phyloP scores from a whole-genome alignment of 768 basidiomycete genomes.

The Psilocybe azurescens region DNA sequence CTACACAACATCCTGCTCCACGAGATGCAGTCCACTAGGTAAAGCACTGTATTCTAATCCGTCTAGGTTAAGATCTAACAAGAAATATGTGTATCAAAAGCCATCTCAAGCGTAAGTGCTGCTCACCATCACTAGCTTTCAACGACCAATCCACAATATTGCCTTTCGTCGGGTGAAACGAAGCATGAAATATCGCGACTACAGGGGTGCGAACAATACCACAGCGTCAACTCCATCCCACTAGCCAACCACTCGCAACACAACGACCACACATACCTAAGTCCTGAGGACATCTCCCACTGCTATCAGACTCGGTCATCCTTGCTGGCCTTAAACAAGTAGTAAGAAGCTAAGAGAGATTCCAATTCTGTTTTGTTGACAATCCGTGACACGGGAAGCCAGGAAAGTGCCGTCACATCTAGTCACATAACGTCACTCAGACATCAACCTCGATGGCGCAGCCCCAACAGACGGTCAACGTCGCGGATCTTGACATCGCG shows the following conservation, averaged over 20 bases:
- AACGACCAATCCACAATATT: slow-evolving; percentile 82
- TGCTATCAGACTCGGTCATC: slow-evolving; percentile 13
- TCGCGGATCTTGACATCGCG: slow-evolving; percentile 81
- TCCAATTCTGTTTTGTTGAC: not conserved
- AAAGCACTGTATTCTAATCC: slow-evolving; percentile 82
- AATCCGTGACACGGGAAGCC: slow-evolving; percentile 1
- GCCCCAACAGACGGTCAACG: slow-evolving; percentile 75
- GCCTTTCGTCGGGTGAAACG: slow-evolving; percentile 84
- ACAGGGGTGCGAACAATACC: not conserved
- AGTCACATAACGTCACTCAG: not conserved
- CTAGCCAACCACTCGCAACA: no score
- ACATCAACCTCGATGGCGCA: slow-evolving; percentile 27
- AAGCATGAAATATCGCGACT: slow-evolving; percentile 87
- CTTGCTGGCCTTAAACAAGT: not conserved
- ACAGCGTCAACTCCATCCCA: not conserved
- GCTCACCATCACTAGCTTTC: slow-evolving; percentile 69
- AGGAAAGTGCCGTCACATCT: not conserved
- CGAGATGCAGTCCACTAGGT: slow-evolving; percentile 81
- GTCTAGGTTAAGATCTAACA: slow-evolving; percentile 65
- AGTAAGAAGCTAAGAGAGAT: not conserved
- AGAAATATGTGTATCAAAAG: slow-evolving; percentile 1
- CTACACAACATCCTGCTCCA: slow-evolving; percentile 82
- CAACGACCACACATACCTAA: slow-evolving; percentile 42
- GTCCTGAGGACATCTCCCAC: slow-evolving; percentile 52
- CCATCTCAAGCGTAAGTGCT: not conserved